phyloP scores from a whole-genome alignment of 2,329 filamentous ascomycete species.

The Aspergillus oerlinghausenensis region DNA sequence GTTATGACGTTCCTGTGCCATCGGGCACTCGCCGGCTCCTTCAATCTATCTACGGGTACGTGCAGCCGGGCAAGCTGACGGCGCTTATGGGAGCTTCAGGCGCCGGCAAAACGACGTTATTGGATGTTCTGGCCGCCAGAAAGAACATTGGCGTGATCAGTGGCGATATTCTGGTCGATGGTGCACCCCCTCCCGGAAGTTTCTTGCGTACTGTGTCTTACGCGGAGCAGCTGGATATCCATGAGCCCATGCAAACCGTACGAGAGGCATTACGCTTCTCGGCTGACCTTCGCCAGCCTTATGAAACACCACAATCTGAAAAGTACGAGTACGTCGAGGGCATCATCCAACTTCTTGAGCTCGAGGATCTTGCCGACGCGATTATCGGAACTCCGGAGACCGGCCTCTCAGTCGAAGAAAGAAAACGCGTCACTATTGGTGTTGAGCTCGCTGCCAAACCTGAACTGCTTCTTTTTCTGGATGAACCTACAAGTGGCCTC shows the following conservation, averaged over 20 bases:
- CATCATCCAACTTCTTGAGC: conserved; percentile 58
- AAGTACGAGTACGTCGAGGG: conserved; percentile 60
- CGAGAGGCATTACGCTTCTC: conserved; percentile 63
- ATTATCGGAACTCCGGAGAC: conserved; percentile 43
- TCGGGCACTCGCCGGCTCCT: conserved; percentile 49
- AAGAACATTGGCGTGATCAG: conserved; percentile 57
- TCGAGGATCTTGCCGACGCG: conserved; percentile 59
- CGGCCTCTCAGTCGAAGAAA: conserved; percentile 57
- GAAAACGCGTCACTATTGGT: conserved; percentile 64
- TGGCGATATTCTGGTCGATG: conserved; percentile 63
- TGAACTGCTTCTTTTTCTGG: conserved; percentile 61
- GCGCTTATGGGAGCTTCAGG: conserved; percentile 73
- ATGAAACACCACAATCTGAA: conserved; percentile 47
- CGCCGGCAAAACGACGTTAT: conserved; percentile 69
- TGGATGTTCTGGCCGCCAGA: conserved; percentile 68
- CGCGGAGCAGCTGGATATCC: conserved; percentile 59
- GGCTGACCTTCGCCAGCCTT: conserved; percentile 56
- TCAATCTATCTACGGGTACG: conserved; percentile 69
- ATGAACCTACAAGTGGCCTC: conserved; percentile 64
- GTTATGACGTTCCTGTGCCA: conserved; percentile 61
- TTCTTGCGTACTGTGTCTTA: conserved; percentile 57
- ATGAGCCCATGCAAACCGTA: conserved; percentile 60
- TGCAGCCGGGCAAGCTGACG: conserved; percentile 69
- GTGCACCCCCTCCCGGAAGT: conserved; percentile 57
- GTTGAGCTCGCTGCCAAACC: conserved; percentile 66